phyloP scores from a whole-genome alignment of 2,329 filamentous ascomycete genomes.

The Xylaria hypoxylon region DNA sequence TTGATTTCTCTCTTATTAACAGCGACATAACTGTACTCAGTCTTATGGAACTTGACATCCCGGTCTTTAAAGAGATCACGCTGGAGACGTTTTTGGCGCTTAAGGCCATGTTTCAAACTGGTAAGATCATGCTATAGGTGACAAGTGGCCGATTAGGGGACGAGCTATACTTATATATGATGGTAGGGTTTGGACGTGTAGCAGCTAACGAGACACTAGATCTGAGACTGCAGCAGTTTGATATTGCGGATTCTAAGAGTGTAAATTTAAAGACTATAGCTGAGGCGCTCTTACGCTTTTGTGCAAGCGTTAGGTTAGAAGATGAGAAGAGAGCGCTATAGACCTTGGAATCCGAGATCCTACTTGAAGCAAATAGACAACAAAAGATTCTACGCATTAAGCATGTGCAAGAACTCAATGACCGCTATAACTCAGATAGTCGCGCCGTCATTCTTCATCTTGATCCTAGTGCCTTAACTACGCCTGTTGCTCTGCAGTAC shows the following conservation, averaged over 20 bases:
- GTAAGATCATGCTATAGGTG: slow-evolving; percentile 35
- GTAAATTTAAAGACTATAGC: slow-evolving; percentile 1
- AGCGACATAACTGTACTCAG: too few relatives aligned
- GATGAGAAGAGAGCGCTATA: too few relatives aligned
- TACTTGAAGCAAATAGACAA: background rate
- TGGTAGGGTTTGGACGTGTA: slow-evolving; percentile 28
- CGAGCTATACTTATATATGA: slow-evolving; percentile 31
- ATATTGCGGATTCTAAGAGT: slow-evolving; percentile 19
- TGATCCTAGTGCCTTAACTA: too few relatives aligned
- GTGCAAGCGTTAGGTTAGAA: too few relatives aligned
- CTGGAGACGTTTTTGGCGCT: background rate
- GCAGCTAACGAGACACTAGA: slow-evolving; percentile 15
- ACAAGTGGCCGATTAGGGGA: slow-evolving; percentile 30
- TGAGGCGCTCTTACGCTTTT: slow-evolving; percentile 32
- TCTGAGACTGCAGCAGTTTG: slow-evolving; percentile 10
- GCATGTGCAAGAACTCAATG: too few relatives aligned
- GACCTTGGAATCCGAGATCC: slow-evolving; percentile 17
- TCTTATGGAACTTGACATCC: slow-evolving; percentile 26
- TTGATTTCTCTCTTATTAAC: slow-evolving; percentile 20
- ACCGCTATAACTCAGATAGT: too few relatives aligned
- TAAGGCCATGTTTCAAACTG: slow-evolving; percentile 1
- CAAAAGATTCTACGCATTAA: too few relatives aligned
- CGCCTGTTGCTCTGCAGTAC: too few relatives aligned
- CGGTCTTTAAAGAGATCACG: slow-evolving; percentile 20
- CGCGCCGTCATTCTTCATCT: too few relatives aligned